phyloP scores from a whole-genome alignment of 106 monocot species.

The Gastrodia elata region DNA sequence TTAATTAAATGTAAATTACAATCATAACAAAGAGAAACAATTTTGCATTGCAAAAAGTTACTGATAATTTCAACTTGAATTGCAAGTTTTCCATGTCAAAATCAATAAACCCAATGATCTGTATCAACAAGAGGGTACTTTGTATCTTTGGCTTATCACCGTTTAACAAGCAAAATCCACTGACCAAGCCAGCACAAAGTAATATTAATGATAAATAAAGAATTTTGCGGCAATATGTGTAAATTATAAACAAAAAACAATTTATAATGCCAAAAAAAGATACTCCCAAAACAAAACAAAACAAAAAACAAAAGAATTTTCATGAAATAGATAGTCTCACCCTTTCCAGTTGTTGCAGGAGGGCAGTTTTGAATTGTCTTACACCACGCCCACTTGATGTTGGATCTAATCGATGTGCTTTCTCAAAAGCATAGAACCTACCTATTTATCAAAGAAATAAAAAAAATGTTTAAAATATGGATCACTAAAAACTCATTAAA shows the following conservation, averaged over 20 bases:
- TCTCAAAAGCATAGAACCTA: slow-evolving; percentile 74
- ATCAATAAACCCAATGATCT: neutral
- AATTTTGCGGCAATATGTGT: neutral
- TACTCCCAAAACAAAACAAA: neutral
- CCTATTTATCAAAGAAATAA: slow-evolving; percentile 19
- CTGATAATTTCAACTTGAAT: neutral
- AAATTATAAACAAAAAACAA: neutral
- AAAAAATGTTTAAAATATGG: neutral
- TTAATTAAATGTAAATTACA: neutral
- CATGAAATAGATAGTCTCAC: slow-evolving; percentile 19
- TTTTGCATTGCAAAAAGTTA: neutral
- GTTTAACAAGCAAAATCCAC: neutral
- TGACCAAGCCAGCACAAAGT: neutral
- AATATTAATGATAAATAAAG: neutral
- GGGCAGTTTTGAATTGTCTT: slow-evolving; percentile 72
- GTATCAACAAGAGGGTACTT: neutral
- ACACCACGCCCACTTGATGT: slow-evolving; percentile 76
- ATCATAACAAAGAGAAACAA: too few relatives aligned
- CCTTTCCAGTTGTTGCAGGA: slow-evolving; percentile 60
- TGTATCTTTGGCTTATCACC: neutral
- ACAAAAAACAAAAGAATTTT: neutral
- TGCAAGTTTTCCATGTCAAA: neutral
- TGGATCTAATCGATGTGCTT: slow-evolving; percentile 66
- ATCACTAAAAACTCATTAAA: neutral
- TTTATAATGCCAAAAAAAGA: neutral